A percentile compares a stretch with the other conserved stretches of the same genome.
Conservation (phyloP, 106 monocot genomes). For the Dioscorea zingiberensis region DNA sequence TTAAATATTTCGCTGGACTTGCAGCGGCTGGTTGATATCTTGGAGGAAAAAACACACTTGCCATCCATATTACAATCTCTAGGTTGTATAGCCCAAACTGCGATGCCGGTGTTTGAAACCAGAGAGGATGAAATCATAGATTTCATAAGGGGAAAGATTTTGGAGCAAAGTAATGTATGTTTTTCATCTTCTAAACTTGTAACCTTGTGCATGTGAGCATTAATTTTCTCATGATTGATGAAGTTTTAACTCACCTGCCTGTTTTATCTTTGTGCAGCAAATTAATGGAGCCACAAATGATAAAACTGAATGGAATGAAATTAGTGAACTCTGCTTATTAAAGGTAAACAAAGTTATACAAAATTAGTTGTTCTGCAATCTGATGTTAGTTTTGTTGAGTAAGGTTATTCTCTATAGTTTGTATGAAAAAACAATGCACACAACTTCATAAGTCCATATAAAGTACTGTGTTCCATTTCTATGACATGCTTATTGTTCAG, state of each 20-base stretch:
- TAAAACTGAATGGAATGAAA: constrained; percentile 58
- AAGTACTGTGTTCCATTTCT: background rate
- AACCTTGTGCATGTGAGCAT: background rate
- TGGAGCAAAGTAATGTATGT: constrained; percentile 65
- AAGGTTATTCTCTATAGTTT: too few species aligned
- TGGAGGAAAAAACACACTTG: constrained; percentile 79
- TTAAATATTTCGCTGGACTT: constrained; percentile 9
- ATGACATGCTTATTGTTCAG: background rate
- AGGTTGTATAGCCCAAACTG: constrained; percentile 93
- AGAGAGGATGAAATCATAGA: constrained; percentile 80
- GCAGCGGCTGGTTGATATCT: constrained; percentile 91
- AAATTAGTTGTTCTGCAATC: too few species aligned
- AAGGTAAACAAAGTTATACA: constrained; percentile 41
- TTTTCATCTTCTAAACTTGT: constrained; percentile 3
- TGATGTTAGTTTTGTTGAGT: too few species aligned
- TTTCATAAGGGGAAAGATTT: constrained; percentile 72
- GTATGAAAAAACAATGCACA: too few species aligned
- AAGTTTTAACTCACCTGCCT: too few species aligned
- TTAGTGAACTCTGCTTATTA: constrained; percentile 61
- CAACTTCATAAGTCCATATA: too few species aligned
- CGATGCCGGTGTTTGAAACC: constrained; percentile 98
- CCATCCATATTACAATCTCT: constrained; percentile 91
- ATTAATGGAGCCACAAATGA: background rate
- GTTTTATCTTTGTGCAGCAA: constrained; percentile 7
- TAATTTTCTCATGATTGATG: background rate